Percentiles rank a stretch among this genome's conserved stretches.
These are phyloP conservation scores for Piedraia hortae DNA, from an alignment of 2,329 filamentous ascomycete genomes.

Conservation along the genomic window DNA sequence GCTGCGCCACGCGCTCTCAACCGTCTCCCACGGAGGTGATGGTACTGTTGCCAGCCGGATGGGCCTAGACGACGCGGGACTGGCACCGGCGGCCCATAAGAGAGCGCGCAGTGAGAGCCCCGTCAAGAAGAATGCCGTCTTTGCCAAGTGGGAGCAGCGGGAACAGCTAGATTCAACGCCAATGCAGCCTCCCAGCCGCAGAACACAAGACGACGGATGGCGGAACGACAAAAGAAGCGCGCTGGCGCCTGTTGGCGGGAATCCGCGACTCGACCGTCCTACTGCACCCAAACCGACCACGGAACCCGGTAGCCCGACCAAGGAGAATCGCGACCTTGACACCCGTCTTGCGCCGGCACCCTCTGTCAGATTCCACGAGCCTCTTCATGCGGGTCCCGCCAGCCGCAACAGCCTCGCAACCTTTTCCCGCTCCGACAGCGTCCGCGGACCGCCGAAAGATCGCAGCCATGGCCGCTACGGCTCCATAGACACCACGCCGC, in stretches of 20 bases:
- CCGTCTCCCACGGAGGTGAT: constrained; percentile 11
- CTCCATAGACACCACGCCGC: constrained; percentile 8
- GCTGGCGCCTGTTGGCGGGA: constrained; percentile 9
- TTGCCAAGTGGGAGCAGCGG: constrained; percentile 9
- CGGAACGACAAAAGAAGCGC: constrained; percentile 9
- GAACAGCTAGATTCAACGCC: constrained; percentile 5
- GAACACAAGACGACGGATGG: constrained; percentile 11
- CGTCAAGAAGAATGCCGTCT: constrained; percentile 12
- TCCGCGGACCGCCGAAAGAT: constrained; percentile 11
- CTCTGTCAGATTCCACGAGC: not conserved
- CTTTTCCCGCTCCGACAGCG: constrained; percentile 13
- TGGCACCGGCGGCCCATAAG: constrained; percentile 8
- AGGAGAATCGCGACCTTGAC: constrained; percentile 7
- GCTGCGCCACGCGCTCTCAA: constrained; percentile 11
- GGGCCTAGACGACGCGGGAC: constrained; percentile 8
- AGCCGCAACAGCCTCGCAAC: constrained; percentile 11
- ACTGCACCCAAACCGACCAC: constrained; percentile 1
- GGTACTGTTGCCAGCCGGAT: constrained; percentile 9
- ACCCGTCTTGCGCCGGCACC: constrained; percentile 1
- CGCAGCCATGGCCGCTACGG: constrained; percentile 11
- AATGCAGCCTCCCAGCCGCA: constrained; percentile 10
- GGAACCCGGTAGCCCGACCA: constrained; percentile 5
- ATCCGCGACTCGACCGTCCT: constrained; percentile 6
- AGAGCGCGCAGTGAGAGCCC: constrained; percentile 12
- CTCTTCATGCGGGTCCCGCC: constrained; percentile 6